phyloP scores from a whole-genome alignment of 352 stramenopile species.

The Phytopythium oedochilum region DNA sequence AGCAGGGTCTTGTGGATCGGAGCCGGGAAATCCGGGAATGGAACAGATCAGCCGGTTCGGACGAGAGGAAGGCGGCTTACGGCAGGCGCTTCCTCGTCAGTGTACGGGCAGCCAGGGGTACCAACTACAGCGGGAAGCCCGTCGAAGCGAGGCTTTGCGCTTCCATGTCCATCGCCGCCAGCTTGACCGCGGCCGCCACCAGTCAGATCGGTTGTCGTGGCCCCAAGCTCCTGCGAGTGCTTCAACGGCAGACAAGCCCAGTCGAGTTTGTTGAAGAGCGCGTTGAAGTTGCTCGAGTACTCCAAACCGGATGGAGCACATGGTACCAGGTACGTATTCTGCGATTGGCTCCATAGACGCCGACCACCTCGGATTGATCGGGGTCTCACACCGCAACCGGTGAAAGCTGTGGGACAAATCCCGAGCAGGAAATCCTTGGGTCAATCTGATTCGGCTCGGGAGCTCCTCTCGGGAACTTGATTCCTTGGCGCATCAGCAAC shows the following conservation, averaged over 20 bases:
- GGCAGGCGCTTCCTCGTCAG: not conserved
- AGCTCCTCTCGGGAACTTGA: constrained; percentile 1
- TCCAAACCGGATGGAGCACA: not conserved
- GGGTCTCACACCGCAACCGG: no score
- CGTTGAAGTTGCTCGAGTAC: not conserved
- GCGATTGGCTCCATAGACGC: not conserved
- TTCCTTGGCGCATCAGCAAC: not conserved
- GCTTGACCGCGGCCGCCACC: no score
- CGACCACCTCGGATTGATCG: not conserved
- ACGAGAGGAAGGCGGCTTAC: not conserved
- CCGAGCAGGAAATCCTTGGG: not conserved
- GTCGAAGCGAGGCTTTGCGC: not conserved
- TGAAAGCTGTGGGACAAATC: not conserved
- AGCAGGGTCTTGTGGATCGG: not conserved
- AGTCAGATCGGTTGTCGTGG: not conserved
- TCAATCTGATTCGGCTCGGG: not conserved
- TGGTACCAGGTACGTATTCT: not conserved
- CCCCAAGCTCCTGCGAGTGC: not conserved
- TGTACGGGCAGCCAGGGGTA: no score
- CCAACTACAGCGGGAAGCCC: no score
- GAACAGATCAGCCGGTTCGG: not conserved
- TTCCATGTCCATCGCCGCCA: no score
- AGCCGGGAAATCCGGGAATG: constrained; percentile 1
- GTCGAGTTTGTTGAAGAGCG: not conserved
- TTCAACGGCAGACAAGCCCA: not conserved